Evolutionary conservation across 1,284 basidiomycete species (phyloP).

Genomic region (Tilletia caries): DNA sequence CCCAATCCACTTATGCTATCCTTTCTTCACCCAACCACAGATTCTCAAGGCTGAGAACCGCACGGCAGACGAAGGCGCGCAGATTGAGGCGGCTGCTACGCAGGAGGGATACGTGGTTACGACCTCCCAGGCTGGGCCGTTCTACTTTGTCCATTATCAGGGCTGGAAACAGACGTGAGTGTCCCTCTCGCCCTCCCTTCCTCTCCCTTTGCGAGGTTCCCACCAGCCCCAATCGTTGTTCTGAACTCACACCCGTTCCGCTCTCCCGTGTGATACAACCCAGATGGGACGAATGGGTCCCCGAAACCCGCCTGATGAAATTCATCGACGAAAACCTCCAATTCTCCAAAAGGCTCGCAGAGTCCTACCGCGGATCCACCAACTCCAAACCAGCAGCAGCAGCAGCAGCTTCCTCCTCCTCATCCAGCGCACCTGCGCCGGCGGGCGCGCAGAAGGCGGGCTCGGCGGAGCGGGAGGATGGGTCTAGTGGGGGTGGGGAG

Average conservation of each 20-base stretch:
- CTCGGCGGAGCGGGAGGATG: not conserved
- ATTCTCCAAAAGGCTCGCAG: constrained; percentile 62
- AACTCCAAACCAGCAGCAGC: constrained; percentile 32
- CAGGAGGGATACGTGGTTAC: constrained; percentile 67
- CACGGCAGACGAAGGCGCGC: constrained; percentile 4
- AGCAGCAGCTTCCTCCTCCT: constrained; percentile 47
- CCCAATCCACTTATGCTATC: not conserved
- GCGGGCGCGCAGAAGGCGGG: not conserved
- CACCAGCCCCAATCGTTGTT: too few relatives aligned
- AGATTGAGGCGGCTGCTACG: constrained; percentile 6
- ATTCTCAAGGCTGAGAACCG: constrained; percentile 76
- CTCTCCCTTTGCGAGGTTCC: not conserved
- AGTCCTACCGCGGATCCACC: not conserved
- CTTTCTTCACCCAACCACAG: constrained; percentile 40
- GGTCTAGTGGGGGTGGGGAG: constrained; percentile 45
- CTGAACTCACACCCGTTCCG: too few relatives aligned
- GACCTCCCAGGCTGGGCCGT: constrained; percentile 66
- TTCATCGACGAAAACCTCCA: constrained; percentile 77
- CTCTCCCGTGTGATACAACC: too few relatives aligned
- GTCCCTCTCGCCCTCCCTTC: not conserved
- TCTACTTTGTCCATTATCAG: constrained; percentile 97
- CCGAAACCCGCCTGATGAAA: constrained; percentile 76
- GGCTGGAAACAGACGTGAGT: constrained; percentile 97
- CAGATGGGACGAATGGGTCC: constrained; percentile 99
- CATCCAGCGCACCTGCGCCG: constrained; percentile 29